Percentiles rank a stretch among this genome's conserved stretches.
Evolutionary conservation across 306 rosid species (phyloP).

Genomic region (Fragaria nilgerrensis): DNA sequence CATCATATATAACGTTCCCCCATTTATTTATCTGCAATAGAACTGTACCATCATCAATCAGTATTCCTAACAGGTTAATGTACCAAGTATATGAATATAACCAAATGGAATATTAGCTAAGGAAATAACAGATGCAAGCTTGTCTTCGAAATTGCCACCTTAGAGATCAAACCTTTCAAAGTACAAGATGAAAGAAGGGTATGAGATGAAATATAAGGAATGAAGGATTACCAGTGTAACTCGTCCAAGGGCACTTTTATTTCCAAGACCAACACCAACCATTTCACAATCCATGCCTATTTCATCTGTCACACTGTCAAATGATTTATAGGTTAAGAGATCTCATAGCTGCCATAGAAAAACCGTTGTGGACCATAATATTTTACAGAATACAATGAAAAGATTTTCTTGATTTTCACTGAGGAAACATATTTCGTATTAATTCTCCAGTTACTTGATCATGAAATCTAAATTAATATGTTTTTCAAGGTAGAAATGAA

Average conservation of each 20-base stretch:
- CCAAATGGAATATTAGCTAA: background rate
- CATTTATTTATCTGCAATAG: slow-evolving; percentile 81
- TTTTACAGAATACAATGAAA: background rate
- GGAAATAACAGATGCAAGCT: background rate
- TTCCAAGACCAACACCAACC: slow-evolving; percentile 94
- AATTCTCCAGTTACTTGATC: background rate
- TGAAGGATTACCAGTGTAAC: slow-evolving; percentile 64
- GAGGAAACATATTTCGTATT: background rate
- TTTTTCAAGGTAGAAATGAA: background rate
- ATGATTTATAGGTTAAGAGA: slow-evolving; percentile 35
- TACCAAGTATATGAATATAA: background rate
- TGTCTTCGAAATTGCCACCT: background rate
- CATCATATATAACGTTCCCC: slow-evolving; percentile 86
- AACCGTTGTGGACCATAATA: slow-evolving; percentile 1
- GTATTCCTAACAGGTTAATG: slow-evolving; percentile 15
- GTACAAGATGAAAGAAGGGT: slow-evolving; percentile 2
- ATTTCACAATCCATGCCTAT: slow-evolving; percentile 97
- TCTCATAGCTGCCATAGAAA: background rate
- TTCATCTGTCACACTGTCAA: slow-evolving; percentile 81
- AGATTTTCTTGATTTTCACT: background rate
- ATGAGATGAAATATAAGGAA: slow-evolving; percentile 23
- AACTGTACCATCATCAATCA: slow-evolving; percentile 32
- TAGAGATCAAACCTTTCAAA: background rate
- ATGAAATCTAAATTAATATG: background rate
- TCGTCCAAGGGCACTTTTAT: slow-evolving; percentile 92